Evolutionary conservation across 176 grass and related monocot genomes (phyloP).

Genomic region (Eleusine coracana): DNA sequence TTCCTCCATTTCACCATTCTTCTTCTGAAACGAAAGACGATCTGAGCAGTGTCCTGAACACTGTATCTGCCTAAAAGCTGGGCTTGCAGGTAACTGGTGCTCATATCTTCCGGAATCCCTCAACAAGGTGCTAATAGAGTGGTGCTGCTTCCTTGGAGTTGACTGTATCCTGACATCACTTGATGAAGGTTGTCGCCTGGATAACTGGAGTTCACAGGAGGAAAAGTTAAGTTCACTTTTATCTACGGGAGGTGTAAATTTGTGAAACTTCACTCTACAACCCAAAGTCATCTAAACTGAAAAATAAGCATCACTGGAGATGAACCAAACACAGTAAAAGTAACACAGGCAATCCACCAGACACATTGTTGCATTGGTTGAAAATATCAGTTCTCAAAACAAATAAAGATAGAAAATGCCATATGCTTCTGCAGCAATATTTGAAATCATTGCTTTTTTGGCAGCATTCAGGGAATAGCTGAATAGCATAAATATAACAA

Average conservation of each 20-base stretch:
- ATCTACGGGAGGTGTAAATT: neutral
- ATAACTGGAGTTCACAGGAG: slow-evolving; percentile 19
- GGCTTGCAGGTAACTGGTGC: slow-evolving; percentile 26
- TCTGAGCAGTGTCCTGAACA: slow-evolving; percentile 22
- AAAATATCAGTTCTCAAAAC: too few species aligned
- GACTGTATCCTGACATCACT: slow-evolving; percentile 38
- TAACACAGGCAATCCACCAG: neutral
- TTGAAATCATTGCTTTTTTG: neutral
- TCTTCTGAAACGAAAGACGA: slow-evolving; percentile 24
- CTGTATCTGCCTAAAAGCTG: slow-evolving; percentile 20
- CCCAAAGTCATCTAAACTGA: slow-evolving; percentile 14
- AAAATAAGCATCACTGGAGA: neutral
- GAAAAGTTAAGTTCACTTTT: slow-evolving; percentile 15
- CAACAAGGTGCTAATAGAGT: slow-evolving; percentile 24
- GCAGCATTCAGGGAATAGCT: neutral
- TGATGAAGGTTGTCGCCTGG: slow-evolving; percentile 35
- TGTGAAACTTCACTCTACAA: slow-evolving; percentile 15
- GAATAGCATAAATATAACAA: neutral
- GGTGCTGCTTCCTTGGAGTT: slow-evolving; percentile 54
- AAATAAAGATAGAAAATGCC: neutral
- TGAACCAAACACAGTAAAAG: neutral
- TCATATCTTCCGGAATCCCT: slow-evolving; percentile 45
- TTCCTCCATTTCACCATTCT: slow-evolving; percentile 20
- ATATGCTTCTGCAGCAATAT: slow-evolving; percentile 4
- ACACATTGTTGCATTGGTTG: too few species aligned